Conservation (phyloP, 176 grass and related monocot genomes). For the Eleusine coracana region DNA sequence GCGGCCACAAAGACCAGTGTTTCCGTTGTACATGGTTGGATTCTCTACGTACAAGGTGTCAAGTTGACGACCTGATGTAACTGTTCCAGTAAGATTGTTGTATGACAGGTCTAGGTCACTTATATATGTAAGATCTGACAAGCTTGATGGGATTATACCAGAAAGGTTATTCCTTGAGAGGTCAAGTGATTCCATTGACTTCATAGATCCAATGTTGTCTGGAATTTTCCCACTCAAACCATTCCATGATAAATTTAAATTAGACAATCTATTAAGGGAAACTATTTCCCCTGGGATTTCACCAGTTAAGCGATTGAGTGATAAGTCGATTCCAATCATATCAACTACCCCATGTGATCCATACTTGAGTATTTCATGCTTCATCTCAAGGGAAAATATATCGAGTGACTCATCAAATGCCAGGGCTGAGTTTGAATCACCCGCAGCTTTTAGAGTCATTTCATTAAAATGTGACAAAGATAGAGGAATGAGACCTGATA, state of each 20-base stretch:
- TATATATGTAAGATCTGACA: not conserved
- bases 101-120: not conserved
- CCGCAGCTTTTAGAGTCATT: not conserved
- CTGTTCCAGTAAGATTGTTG: not conserved
- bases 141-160: not conserved
- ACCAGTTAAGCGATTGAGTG: not conserved
- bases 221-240: not conserved
- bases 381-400: not conserved
- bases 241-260: conserved; percentile 22
- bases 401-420: not conserved
- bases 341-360: not conserved
- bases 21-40: conserved; percentile 34
- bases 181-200: conserved; percentile 55
- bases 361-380: conserved; percentile 14
- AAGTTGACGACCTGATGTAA: conserved; percentile 37
- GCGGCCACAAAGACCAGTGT: conserved; percentile 17
- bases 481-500: not conserved
- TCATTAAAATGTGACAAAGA: not conserved
- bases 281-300: conserved; percentile 2
- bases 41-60: conserved; percentile 20
- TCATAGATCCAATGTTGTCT: not conserved
- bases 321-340: not conserved
- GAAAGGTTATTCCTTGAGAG: conserved; percentile 34
- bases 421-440: not conserved
- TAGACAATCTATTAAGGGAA: not conserved